Base-by-base conservation (phyloP, 2,329 filamentous ascomycete genomes). In the Dendryphion nanum region DNA sequence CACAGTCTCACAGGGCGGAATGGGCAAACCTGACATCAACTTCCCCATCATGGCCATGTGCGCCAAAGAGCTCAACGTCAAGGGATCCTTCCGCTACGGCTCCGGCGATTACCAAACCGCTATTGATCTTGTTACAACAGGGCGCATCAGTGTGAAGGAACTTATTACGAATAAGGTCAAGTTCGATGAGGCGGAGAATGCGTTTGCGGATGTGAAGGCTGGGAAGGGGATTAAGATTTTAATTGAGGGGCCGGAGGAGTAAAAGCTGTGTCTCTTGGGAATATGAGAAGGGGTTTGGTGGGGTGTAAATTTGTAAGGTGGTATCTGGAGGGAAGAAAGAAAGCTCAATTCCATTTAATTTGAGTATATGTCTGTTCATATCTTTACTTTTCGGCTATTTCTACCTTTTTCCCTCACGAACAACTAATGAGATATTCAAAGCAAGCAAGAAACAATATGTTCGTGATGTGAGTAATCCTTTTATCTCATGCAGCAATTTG, bases 21-120 rank as follows among this genome's bases (percentile, higher is more conserved):
- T 96, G 89, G 91, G 91, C 59, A 86, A 85, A 62, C 68, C 81
- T 26, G 87, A 95, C 58, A 90, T 96, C 64, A 86, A 70, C 6
- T 95, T 96, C 73, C 91, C 91, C 35, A 95, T 97, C 63, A 86
- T 91, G 79, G 85, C 86, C 4, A 75, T 94, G 60, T 94, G 89
- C 65, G 77, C 83, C 35, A 96, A 96, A 72, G 91, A 97, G 73
- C 75, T 95, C 35, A 94, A 83, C 8, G 77, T 86, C 32, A 86
- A 85, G 61, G 91, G 91, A 16, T 90, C 84, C 46, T 97, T 97
- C 76, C 81, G 91, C 26, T 97, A 97, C 67, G 84, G 84, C 3
- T 79, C 81, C 38, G 90, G 90, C 15, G 91, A 96, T 67, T 97
- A 96, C 68, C 79, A 83, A 61, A 79, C 90, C 5, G 89, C 89